phyloP scores from a whole-genome alignment of 371 early-diverging fungal species.

The Mucor irregularis region DNA sequence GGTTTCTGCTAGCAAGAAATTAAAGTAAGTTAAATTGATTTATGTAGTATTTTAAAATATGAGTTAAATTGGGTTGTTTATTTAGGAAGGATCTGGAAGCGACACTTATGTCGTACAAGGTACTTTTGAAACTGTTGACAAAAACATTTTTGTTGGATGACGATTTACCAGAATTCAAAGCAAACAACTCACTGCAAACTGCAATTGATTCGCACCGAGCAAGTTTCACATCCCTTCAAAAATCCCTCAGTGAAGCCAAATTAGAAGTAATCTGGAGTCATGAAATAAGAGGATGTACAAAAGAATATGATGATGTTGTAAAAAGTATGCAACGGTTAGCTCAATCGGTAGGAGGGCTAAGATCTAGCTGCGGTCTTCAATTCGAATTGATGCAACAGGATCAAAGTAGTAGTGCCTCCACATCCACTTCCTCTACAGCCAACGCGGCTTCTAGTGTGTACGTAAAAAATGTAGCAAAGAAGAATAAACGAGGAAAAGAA shows the following conservation, averaged over 20 bases:
- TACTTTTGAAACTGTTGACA: slow-evolving; percentile 58
- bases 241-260: slow-evolving; percentile 61
- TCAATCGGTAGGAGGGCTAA: slow-evolving; percentile 62
- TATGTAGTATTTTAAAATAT: not conserved
- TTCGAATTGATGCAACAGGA: slow-evolving; percentile 50
- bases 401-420: not conserved
- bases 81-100: slow-evolving; percentile 53
- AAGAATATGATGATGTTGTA: slow-evolving; percentile 42
- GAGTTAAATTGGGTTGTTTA: too few relatives aligned
- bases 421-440: not conserved
- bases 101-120: slow-evolving; percentile 56
- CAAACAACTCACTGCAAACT: slow-evolving; percentile 50
- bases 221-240: slow-evolving; percentile 62
- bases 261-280: slow-evolving; percentile 59
- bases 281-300: slow-evolving; percentile 46
- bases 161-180: slow-evolving; percentile 52
- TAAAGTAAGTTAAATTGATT: slow-evolving; percentile 39
- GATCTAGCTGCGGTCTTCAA: slow-evolving; percentile 66
- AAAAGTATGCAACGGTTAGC: slow-evolving; percentile 61
- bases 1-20: slow-evolving; percentile 54
- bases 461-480: too few relatives aligned
- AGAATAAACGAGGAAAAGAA: not conserved
- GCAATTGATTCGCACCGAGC: slow-evolving; percentile 64
- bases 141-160: slow-evolving; percentile 70
- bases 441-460: too few relatives aligned